Percentiles rank a stretch among this genome's conserved stretches.
These are phyloP conservation scores for Salvia hispanica DNA, from an alignment of 257 asterid genomes.

Conservation along the genomic window DNA sequence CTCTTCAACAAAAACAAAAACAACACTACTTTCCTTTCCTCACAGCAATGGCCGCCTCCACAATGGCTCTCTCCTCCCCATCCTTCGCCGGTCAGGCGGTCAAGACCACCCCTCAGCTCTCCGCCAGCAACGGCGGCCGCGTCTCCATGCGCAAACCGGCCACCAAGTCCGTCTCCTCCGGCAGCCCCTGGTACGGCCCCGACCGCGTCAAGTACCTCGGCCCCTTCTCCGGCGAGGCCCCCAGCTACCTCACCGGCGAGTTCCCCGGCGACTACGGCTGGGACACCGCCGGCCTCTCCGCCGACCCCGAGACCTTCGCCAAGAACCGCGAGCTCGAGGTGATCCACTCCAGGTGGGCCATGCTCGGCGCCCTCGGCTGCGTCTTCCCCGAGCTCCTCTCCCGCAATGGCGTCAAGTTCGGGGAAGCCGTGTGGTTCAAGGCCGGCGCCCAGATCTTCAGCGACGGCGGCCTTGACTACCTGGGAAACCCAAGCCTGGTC, in stretches of 20 bases:
- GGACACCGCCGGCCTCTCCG: constrained; percentile 70
- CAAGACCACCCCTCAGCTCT: constrained; percentile 35
- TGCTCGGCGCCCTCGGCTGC: constrained; percentile 84
- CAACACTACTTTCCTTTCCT: no score
- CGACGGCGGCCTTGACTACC: constrained; percentile 70
- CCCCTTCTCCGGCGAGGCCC: constrained; percentile 68
- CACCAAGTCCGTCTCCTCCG: constrained; percentile 42
- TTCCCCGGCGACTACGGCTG: constrained; percentile 78
- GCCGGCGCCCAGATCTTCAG: constrained; percentile 72
- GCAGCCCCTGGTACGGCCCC: constrained; percentile 78
- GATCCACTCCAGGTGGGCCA: constrained; percentile 78
- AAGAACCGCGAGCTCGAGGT: constrained; percentile 76
- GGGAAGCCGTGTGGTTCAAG: constrained; percentile 84
- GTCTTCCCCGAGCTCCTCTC: constrained; percentile 78
- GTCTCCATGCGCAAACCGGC: constrained; percentile 45
- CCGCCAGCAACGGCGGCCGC: constrained; percentile 31
- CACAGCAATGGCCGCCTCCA: constrained; percentile 47
- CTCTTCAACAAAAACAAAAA: neutral
- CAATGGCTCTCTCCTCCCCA: constrained; percentile 64
- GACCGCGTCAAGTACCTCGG: constrained; percentile 72
- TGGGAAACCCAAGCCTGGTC: constrained; percentile 77
- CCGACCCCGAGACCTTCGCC: constrained; percentile 76
- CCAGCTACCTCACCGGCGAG: constrained; percentile 70
- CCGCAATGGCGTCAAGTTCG: constrained; percentile 74
- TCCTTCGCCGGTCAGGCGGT: constrained; percentile 50